Conservation (phyloP, 75 land plant genomes). For the Azolla pinnata region DNA sequence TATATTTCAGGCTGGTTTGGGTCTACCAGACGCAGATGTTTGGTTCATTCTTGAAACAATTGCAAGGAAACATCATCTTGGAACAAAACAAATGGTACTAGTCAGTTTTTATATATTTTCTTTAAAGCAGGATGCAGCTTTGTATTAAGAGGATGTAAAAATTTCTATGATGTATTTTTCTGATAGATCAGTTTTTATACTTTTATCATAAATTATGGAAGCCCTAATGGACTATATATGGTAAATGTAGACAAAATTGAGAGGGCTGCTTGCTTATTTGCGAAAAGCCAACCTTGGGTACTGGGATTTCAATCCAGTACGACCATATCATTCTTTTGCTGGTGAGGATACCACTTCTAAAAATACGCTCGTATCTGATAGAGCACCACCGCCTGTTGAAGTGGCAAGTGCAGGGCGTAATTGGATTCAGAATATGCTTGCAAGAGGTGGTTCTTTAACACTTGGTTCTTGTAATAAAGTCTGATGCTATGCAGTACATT, state of each 20-base stretch:
- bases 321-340: constrained; percentile 26
- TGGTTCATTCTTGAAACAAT: constrained; percentile 92
- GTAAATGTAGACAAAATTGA: constrained; percentile 77
- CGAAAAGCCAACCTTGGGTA: constrained; percentile 61
- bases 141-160: too few relatives aligned
- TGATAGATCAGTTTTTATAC: too few relatives aligned
- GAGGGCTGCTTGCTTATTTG: constrained; percentile 73
- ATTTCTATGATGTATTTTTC: too few relatives aligned
- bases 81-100: constrained; percentile 78
- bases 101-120: too few relatives aligned
- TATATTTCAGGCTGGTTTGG: constrained; percentile 76
- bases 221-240: too few relatives aligned
- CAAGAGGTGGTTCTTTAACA: constrained; percentile 55
- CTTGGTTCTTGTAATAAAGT: too few relatives aligned
- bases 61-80: constrained; percentile 77
- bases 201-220: too few relatives aligned
- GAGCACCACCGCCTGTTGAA: constrained; percentile 82
- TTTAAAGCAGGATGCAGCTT: too few relatives aligned
- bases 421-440: constrained; percentile 99
- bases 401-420: constrained; percentile 86
- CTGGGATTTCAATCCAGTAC: constrained; percentile 64
- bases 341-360: constrained; percentile 26
- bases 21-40: constrained; percentile 75
- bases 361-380: too few relatives aligned
- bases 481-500: too few relatives aligned